A percentile compares a stretch with the other conserved stretches of the same genome.
Conservation (phyloP, 106 monocot species). For the Platanthera guangdongensis region DNA sequence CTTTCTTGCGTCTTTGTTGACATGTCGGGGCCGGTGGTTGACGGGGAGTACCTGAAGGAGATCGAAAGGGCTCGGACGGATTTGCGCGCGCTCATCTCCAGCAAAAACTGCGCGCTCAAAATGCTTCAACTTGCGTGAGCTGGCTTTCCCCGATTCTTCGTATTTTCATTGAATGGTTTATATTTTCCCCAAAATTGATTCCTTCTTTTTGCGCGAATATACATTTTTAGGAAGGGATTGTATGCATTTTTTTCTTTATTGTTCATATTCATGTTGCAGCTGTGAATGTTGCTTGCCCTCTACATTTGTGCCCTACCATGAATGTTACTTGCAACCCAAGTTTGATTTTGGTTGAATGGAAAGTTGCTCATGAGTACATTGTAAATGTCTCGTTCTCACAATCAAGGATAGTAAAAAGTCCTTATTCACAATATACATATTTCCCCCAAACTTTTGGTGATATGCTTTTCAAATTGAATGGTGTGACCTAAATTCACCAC, state of each 20-base stretch:
- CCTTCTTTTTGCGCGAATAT: neutral
- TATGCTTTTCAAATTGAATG: no score
- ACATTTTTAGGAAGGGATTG: neutral
- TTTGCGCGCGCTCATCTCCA: slow-evolving; percentile 72
- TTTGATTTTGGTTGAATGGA: no score
- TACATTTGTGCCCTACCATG: no score
- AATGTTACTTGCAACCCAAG: no score
- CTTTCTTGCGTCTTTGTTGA: neutral
- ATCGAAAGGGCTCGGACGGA: slow-evolving; percentile 73
- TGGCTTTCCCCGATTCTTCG: neutral
- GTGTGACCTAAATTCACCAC: no score
- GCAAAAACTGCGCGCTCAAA: slow-evolving; percentile 76
- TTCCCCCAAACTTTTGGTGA: no score
- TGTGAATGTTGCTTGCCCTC: neutral
- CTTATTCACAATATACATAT: no score
- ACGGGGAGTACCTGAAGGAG: slow-evolving; percentile 63
- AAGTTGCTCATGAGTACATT: no score
- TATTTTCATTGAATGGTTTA: neutral
- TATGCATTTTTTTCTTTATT: neutral
- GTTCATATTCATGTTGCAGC: neutral
- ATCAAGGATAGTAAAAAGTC: no score
- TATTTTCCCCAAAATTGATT: neutral
- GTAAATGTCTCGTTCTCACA: no score
- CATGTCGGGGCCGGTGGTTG: slow-evolving; percentile 47
- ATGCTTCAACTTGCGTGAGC: slow-evolving; percentile 55